Conservation (phyloP, 495 filamentous ascomycete genomes). For the Aspergillus steynii region DNA sequence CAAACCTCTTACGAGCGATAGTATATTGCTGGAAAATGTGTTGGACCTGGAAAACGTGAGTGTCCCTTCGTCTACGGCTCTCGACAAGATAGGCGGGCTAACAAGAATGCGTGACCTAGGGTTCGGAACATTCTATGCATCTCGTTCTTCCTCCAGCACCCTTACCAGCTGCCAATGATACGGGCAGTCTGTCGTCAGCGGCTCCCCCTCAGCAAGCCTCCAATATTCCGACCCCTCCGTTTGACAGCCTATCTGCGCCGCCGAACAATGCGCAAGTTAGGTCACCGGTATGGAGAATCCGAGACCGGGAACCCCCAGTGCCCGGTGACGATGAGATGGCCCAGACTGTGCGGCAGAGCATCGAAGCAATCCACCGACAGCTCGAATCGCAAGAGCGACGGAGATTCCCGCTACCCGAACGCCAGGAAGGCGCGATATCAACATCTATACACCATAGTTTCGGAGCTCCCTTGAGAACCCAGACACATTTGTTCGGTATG, state of each 20-base stretch:
- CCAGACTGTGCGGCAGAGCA: conserved; percentile 18
- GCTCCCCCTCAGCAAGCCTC: conserved; percentile 1
- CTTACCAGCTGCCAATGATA: conserved; percentile 8
- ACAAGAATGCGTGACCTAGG: conserved; percentile 34
- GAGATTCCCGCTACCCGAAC: conserved; percentile 2
- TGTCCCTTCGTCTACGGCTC: conserved; percentile 6
- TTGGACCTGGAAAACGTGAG: conserved; percentile 59
- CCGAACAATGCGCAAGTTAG: conserved; percentile 6
- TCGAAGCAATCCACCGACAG: conserved; percentile 23
- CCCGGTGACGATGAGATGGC: conserved; percentile 21
- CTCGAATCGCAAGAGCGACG: conserved; percentile 19
- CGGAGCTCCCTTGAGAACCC: conserved; percentile 4
- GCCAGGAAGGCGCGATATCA: conserved; percentile 4
- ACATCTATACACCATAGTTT: conserved; percentile 2
- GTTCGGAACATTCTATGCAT: conserved; percentile 49
- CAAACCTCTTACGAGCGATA: conserved; percentile 54
- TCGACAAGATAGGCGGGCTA: conserved; percentile 6
- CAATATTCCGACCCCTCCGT: conserved; percentile 6
- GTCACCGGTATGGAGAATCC: conserved; percentile 17
- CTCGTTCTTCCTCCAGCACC: conserved; percentile 58
- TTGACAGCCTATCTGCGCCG: conserved; percentile 11
- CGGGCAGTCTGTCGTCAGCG: conserved; percentile 4
- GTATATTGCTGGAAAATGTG: conserved; percentile 55
- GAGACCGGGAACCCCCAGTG: conserved; percentile 3
- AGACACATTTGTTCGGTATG: conserved; percentile 7